Evolutionary conservation across 2,329 filamentous ascomycete genomes (phyloP).

Genomic region (Hypoxylon sp.): DNA sequence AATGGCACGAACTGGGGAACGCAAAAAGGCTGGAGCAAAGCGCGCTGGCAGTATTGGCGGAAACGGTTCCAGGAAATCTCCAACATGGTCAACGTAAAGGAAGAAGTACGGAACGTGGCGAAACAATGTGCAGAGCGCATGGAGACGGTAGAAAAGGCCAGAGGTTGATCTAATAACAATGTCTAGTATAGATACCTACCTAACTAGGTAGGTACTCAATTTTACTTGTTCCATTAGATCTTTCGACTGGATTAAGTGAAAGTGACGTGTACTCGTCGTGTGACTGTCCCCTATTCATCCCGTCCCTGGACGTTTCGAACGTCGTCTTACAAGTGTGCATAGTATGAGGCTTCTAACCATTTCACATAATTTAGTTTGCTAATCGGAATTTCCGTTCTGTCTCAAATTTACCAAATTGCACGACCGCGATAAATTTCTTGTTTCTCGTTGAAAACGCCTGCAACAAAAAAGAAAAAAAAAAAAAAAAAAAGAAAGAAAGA

Average conservation of each 20-base stretch:
- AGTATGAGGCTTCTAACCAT: no score
- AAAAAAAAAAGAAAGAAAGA: no score
- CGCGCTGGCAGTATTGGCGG: conserved; percentile 32
- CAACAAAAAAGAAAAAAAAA: no score
- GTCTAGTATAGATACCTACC: background rate
- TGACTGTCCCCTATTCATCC: background rate
- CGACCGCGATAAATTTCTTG: no score
- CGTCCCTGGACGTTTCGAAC: background rate
- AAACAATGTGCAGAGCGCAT: conserved; percentile 27
- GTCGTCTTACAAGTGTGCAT: background rate
- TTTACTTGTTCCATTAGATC: background rate
- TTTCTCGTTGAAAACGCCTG: no score
- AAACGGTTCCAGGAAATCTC: conserved; percentile 30
- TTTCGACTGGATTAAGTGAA: background rate
- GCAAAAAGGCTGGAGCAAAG: conserved; percentile 31
- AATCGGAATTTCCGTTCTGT: no score
- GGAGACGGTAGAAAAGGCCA: conserved; percentile 14
- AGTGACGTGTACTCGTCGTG: background rate
- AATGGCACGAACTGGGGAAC: conserved; percentile 25
- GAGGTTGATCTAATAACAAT: background rate
- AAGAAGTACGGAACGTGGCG: conserved; percentile 12
- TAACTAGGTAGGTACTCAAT: background rate
- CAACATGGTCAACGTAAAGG: conserved; percentile 3
- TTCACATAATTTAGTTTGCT: no score
- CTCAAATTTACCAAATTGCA: no score